Evolutionary conservation across 176 grass and related monocot genomes (phyloP), one percentile per base, ranked within the genome.

Genomic region (Chloris gayana): DNA sequence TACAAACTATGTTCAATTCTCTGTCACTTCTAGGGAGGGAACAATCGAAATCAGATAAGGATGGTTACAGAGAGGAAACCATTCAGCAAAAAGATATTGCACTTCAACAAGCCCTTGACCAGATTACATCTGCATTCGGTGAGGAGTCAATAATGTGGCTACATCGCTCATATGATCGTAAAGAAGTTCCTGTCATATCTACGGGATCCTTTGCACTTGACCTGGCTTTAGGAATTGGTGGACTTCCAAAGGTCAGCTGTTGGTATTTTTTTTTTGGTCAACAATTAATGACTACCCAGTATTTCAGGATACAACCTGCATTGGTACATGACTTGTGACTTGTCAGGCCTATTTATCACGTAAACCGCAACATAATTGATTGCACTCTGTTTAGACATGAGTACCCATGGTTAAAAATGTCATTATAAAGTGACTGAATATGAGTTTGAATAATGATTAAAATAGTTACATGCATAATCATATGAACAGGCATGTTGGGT

Each of bases 71-170:
- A 4, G 74, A 87, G 32, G 33, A 49, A 51, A 73, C 27, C 37
- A 13, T 84, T 80, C 80, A 76, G 49, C 41, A 67, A 34, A 91
- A 87, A 64, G 80, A 91, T 5, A 29, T 74, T 35, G 89, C 80
- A 10, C 51, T 91, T 25, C 89, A 91, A 57, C 89, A 91, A 84
- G 85, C 89, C 34, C 29, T 91, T 54, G 85, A 87, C 63, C 85
- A 91, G 35, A 91, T 91, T 64, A 78, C 77, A 72, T 64, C 80
- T 30, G 30, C 73, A 74, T 91, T 91, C 80, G 89, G 89, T 18
- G 75, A 84, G 73, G 89, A 82, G 49, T 78, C 89, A 62, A 91
- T 91, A 38, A 87, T 91, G 85, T 91, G 89, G 89, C 81, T 91
- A 69, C 79, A 65, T 85, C 89, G 38, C 14, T 84, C 75, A 44